Evolutionary conservation across 371 early-diverging fungal species (phyloP).

Genomic region (Polyrhizophydium stewartii): DNA sequence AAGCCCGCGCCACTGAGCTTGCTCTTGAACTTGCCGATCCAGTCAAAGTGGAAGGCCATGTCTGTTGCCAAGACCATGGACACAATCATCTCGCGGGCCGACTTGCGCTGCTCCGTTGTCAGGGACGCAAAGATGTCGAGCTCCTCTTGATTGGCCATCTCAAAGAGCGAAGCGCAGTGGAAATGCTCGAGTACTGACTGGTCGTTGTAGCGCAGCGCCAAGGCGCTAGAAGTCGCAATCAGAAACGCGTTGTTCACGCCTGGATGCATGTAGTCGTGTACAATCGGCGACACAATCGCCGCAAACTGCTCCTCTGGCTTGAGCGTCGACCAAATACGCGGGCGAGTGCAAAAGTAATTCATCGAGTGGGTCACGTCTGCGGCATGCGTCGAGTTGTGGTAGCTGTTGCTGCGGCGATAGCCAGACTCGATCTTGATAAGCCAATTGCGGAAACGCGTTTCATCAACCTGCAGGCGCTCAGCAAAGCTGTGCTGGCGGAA

Average conservation of each 20-base stretch:
- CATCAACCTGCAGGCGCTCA: conserved; percentile 19
- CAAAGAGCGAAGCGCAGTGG: conserved; percentile 39
- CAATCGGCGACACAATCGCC: conserved; percentile 37
- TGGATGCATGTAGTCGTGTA: conserved; percentile 54
- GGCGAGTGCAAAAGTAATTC: conserved; percentile 33
- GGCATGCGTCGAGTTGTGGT: conserved; percentile 51
- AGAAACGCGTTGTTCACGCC: conserved; percentile 52
- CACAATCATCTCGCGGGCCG: conserved; percentile 34
- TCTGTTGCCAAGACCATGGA: conserved; percentile 50
- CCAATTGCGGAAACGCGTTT: conserved; percentile 24
- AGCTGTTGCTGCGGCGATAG: conserved; percentile 40
- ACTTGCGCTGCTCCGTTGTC: conserved; percentile 20
- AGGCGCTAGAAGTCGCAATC: conserved; percentile 29
- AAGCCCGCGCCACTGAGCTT: conserved; percentile 25
- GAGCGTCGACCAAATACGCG: conserved; percentile 16
- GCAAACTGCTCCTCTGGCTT: conserved; percentile 36
- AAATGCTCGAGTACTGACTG: conserved; percentile 44
- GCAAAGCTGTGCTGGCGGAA: conserved; percentile 29
- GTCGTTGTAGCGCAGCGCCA: conserved; percentile 50
- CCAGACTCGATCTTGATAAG: conserved; percentile 32
- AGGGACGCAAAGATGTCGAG: conserved; percentile 31
- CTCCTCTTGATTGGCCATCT: conserved; percentile 23
- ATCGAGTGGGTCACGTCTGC: conserved; percentile 45
- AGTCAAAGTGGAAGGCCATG: conserved; percentile 47
- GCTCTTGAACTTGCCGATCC: conserved; percentile 42